Evolutionary conservation across 345 rosid species (phyloP).

Genomic region (Eucalyptus tenuipes): DNA sequence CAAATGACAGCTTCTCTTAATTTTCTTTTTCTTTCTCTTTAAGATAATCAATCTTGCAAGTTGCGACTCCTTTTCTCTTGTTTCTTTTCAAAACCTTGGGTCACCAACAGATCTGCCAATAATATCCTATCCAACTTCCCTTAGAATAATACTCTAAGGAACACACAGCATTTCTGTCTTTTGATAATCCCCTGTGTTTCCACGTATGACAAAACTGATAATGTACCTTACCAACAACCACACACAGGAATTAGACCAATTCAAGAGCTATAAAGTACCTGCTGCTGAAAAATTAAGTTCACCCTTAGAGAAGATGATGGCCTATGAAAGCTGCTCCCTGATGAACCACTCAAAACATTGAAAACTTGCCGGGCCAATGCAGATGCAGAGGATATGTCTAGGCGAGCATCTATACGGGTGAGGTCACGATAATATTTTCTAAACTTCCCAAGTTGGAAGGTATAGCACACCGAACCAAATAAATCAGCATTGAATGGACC

Average conservation of each 20-base stretch:
- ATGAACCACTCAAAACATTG: conserved; percentile 21
- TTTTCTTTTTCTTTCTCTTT: not conserved
- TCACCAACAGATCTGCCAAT: not conserved
- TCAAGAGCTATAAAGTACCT: conserved; percentile 22
- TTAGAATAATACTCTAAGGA: not conserved
- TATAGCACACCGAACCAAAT: conserved; percentile 71
- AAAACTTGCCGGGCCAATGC: conserved; percentile 36
- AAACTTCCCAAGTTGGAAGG: conserved; percentile 62
- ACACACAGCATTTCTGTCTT: not conserved
- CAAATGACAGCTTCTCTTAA: not conserved
- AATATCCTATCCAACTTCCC: not conserved
- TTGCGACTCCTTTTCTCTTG: not conserved
- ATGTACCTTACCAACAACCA: not conserved
- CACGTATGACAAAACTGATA: not conserved
- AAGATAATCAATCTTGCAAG: not conserved
- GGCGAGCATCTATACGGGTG: conserved; percentile 68
- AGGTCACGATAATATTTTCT: conserved; percentile 54
- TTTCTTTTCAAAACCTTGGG: not conserved
- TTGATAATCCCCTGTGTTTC: not conserved
- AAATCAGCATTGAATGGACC: conserved; percentile 48
- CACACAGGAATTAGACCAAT: not conserved
- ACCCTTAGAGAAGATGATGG: conserved; percentile 52
- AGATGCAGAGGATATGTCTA: conserved; percentile 56
- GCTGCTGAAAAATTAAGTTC: conserved; percentile 71
- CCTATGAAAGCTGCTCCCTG: conserved; percentile 17